phyloP scores from a whole-genome alignment of 2,329 filamentous ascomycete genomes.

The Neodidymelliopsis sp. region DNA sequence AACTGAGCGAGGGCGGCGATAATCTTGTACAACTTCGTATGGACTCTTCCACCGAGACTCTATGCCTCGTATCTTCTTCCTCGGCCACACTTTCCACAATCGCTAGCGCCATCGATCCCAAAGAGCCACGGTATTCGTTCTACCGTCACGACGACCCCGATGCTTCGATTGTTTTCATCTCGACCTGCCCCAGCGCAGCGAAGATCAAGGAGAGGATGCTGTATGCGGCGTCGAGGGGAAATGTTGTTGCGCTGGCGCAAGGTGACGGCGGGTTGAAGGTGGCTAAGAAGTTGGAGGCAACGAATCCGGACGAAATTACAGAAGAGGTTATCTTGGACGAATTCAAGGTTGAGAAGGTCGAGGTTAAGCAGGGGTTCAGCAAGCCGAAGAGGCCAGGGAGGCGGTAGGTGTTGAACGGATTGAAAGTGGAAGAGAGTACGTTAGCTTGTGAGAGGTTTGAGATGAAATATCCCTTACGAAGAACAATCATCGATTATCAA shows the following conservation, averaged over 20 bases:
- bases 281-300: constrained; percentile 72
- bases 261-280: constrained; percentile 70
- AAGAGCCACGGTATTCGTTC: constrained; percentile 79
- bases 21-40: constrained; percentile 75
- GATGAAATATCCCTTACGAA: no score
- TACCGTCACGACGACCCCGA: constrained; percentile 71
- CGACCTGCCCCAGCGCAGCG: constrained; percentile 75
- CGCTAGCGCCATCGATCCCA: constrained; percentile 65
- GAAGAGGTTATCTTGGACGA: constrained; percentile 71
- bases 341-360: constrained; percentile 73
- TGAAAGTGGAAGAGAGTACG: no score
- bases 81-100: constrained; percentile 66
- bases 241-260: constrained; percentile 71
- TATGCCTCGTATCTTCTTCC: constrained; percentile 68
- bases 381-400: constrained; percentile 81
- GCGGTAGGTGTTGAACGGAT: constrained; percentile 39
- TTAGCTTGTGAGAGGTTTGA: no score
- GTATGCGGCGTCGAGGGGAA: constrained; percentile 70
- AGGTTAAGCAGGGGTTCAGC: constrained; percentile 74
- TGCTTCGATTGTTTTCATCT: constrained; percentile 75
- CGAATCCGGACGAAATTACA: constrained; percentile 73
- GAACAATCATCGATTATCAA: no score
- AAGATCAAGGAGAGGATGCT: constrained; percentile 88
- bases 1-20: constrained; percentile 60
- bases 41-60: constrained; percentile 71